These are phyloP conservation scores for Termitomyces titanicus DNA, from an alignment of 768 basidiomycete genomes.

Conservation along the genomic window DNA sequence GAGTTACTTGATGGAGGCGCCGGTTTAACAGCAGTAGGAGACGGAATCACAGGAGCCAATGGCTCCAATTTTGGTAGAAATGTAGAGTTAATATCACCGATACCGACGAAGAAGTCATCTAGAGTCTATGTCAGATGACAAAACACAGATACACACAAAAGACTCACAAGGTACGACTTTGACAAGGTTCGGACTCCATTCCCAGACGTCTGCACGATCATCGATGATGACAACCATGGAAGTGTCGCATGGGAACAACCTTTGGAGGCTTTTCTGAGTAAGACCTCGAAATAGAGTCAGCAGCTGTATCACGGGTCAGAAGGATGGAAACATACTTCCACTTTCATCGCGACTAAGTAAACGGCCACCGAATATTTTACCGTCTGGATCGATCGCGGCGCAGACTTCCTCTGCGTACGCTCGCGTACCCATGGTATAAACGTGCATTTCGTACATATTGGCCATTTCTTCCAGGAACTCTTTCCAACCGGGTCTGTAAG, in stretches of 20 bases:
- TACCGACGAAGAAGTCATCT: constrained; percentile 98
- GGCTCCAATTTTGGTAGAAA: constrained; percentile 82
- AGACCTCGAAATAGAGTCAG: constrained; percentile 49
- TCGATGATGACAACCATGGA: constrained; percentile 99
- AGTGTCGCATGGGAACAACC: constrained; percentile 94
- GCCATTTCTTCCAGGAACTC: constrained; percentile 73
- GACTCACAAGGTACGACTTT: constrained; percentile 91
- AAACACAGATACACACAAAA: not conserved
- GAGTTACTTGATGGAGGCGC: not conserved
- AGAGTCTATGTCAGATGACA: not conserved
- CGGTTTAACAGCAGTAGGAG: constrained; percentile 16
- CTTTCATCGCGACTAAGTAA: constrained; percentile 94
- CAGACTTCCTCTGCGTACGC: constrained; percentile 96
- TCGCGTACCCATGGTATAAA: constrained; percentile 99
- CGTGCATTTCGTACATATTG: constrained; percentile 94
- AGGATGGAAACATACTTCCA: constrained; percentile 64
- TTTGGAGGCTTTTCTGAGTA: constrained; percentile 87
- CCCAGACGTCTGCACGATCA: constrained; percentile 98
- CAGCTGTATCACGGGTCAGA: not conserved
- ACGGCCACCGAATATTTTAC: constrained; percentile 80
- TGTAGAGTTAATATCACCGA: constrained; percentile 96
- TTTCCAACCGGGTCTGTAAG: constrained; percentile 70
- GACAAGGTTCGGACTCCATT: constrained; percentile 93
- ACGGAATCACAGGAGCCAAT: constrained; percentile 34
- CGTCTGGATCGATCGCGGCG: constrained; percentile 87